Evolutionary conservation across 2,329 filamentous ascomycete species (phyloP), one percentile per base, ranked within the genome.

Genomic region (Trichophyton verrucosum): DNA sequence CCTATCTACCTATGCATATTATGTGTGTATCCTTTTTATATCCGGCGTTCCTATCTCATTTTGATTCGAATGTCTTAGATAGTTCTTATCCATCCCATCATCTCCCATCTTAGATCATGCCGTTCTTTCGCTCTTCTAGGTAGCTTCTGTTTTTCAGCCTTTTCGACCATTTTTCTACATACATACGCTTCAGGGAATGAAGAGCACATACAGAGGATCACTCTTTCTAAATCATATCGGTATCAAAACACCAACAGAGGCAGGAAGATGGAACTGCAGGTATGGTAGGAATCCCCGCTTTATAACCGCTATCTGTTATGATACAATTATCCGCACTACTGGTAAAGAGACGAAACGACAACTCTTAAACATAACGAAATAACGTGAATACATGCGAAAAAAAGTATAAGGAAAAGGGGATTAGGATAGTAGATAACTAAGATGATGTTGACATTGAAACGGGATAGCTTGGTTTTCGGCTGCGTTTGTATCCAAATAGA

Each of bases 251-350:
- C 33, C 13, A 38, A 38, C 33, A 13, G 9, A 38, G 33, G 8
- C 9, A 11, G 9, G 11, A 3, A 9, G 33, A 38, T 38, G 9
- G 11, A 49, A 22, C 20, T 36, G n/a, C 33, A 11, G 24, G 24
- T 42, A 44, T 57, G 20, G 22, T 58, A 42, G 36, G 42, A 46
- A 42, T 58, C 49, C 56, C 56, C 56, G 56, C 56, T 58, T 58
- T 58, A 58, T 58, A 42, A 55, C 49, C 49, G 49, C 49, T 58
- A 42, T 42, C 56, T 58, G 56, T 58, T 58, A 58, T 58, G 56
- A 42, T 58, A 58, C 56, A 58, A 58, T 58, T 58, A 58, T 58
- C 56, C 56, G 40, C 56, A 58, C 38, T 20, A 46, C 56, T 27
- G 36, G 40, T 38, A 58, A 57, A 44, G 24, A 44, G 30, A 58